Percentiles rank a stretch among this genome's conserved stretches.
These are phyloP conservation scores for Carpinus fangiana DNA, from an alignment of 306 rosid species.

Conservation along the genomic window DNA sequence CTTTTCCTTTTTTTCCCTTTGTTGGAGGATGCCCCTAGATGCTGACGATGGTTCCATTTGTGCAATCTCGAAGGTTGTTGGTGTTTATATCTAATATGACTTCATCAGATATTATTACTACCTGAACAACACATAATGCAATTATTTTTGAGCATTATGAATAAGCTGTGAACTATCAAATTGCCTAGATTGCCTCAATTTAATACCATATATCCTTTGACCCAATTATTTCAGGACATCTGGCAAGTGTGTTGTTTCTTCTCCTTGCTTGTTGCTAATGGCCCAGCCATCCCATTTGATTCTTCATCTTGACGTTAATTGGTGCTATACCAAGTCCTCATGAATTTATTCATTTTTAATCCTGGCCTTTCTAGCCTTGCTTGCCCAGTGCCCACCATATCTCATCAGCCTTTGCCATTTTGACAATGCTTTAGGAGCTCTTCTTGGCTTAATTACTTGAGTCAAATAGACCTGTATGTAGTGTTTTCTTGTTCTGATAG, in stretches of 20 bases:
- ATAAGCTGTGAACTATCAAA: background rate
- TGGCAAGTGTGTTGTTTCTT: background rate
- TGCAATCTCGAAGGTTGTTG: background rate
- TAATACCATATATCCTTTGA: background rate
- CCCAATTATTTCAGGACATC: background rate
- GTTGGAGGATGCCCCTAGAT: background rate
- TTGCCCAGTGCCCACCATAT: background rate
- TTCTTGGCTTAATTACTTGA: background rate
- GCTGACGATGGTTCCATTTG: background rate
- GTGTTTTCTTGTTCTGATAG: background rate
- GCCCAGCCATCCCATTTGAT: background rate
- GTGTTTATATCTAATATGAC: background rate
- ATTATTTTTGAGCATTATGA: background rate
- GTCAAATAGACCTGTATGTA: background rate
- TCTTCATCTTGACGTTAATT: background rate
- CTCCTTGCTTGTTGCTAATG: background rate
- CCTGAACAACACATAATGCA: background rate
- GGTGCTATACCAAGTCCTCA: background rate
- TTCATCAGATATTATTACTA: background rate
- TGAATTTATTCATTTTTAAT: background rate
- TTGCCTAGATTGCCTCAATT: background rate
- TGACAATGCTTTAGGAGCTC: constrained; percentile 10
- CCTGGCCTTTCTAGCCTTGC: background rate
- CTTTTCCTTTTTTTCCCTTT: background rate
- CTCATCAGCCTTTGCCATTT: background rate